phyloP scores from a whole-genome alignment of 2,329 filamentous ascomycete genomes.

The Cytospora piceae region DNA sequence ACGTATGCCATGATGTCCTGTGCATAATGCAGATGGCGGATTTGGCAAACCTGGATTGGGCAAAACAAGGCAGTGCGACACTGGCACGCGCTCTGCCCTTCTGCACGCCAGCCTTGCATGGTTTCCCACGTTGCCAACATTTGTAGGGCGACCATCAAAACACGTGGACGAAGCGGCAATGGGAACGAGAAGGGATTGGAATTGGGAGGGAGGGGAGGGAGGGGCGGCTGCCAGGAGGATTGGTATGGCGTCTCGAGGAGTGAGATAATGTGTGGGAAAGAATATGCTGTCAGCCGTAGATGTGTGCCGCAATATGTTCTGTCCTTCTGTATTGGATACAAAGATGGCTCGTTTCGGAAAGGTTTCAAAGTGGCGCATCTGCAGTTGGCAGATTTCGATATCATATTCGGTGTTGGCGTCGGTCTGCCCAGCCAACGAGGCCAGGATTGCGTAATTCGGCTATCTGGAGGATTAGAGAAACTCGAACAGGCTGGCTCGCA shows the following conservation, averaged over 20 bases:
- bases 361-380: background rate
- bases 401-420: background rate
- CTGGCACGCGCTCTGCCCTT: slow-evolving; percentile 10
- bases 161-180: slow-evolving; percentile 19
- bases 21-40: slow-evolving; percentile 20
- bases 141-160: slow-evolving; percentile 8
- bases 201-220: background rate
- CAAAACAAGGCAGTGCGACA: slow-evolving; percentile 19
- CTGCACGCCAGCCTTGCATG: slow-evolving; percentile 9
- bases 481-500: too few species aligned
- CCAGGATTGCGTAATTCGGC: too few species aligned
- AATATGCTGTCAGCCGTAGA: background rate
- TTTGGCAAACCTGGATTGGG: slow-evolving; percentile 7
- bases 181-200: background rate
- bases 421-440: background rate
- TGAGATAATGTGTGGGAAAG: background rate
- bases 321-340: too few species aligned
- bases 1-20: slow-evolving; percentile 5
- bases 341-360: too few species aligned
- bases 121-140: slow-evolving; percentile 17
- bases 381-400: background rate
- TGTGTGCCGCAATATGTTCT: too few species aligned
- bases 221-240: background rate
- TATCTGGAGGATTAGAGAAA: too few species aligned
- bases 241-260: background rate